Base-by-base conservation (phyloP, 2,329 filamentous ascomycete genomes). In the Mycosphaerella sp. region DNA sequence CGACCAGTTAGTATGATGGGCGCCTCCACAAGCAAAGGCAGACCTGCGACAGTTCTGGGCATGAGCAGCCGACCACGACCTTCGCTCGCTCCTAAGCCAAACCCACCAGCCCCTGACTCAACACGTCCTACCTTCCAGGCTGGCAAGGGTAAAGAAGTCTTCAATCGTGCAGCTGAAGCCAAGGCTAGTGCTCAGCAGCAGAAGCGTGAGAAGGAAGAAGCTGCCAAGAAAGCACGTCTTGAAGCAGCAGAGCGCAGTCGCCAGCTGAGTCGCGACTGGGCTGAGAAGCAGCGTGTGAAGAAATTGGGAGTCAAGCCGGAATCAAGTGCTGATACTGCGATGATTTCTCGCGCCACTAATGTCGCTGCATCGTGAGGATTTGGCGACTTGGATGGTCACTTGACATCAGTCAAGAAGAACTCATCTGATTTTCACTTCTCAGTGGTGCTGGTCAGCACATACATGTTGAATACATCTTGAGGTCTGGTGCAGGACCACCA, bases 191-290 rank as follows among this genome's bases (percentile, higher is more conserved):
- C 65, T 8, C 72, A 74, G 49, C 63, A 64, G 44, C 68, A 71
- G 55, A 67, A 70, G 49, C 65, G 57, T 13, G 72, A 72, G 44
- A 76, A 75, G 55, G 74, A 76, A 53, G 74, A 75, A 13, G 73
- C 73, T 2, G 71, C 73, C 0, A 73, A 70, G 62, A 68, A 66
- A 54, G 74, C 74, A 17, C 63, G 74, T 28, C 70, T 68, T 1
- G 71, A 71, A 27, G 74, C 74, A 6, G 71, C 74, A 0, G 74
- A 75, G 62, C 58, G 73, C 4, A 69, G 73, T 0, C 60, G 74
- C 13, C 66, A 68, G 36, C 65, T 69, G 34, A 73, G 70, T 58
- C 58, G 73, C 9, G 73, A 75, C 60, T 77, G 74, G 74, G 74
- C 74, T 4, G 73, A 74, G 64, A 73, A 70, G 66, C 70, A 73